phyloP scores from a whole-genome alignment of 768 basidiomycete species.

The Mycena polygramma region DNA sequence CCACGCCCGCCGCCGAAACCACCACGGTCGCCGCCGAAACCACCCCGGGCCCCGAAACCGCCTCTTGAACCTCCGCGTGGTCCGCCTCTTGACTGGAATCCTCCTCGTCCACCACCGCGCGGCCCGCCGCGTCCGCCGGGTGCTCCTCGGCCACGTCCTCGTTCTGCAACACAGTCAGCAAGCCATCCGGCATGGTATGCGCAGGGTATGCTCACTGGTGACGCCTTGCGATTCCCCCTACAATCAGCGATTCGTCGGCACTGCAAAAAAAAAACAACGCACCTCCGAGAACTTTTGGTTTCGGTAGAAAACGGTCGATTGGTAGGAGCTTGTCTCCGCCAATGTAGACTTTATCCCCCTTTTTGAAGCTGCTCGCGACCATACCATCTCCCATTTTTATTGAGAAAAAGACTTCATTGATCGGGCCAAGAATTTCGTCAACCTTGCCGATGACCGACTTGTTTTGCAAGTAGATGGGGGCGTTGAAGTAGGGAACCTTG shows the following conservation, averaged over 20 bases:
- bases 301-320: constrained; percentile 96
- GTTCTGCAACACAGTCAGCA: constrained; percentile 47
- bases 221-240: constrained; percentile 52
- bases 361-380: constrained; percentile 95
- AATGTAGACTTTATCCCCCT: constrained; percentile 98
- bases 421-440: constrained; percentile 99
- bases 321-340: constrained; percentile 97
- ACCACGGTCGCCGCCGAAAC: background rate
- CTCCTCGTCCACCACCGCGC: constrained; percentile 40
- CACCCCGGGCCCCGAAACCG: background rate
- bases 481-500: constrained; percentile 99
- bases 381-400: constrained; percentile 98
- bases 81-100: constrained; percentile 42
- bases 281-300: constrained; percentile 88
- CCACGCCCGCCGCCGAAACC: no score
- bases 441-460: constrained; percentile 97
- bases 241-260: constrained; percentile 5
- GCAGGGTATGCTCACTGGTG: constrained; percentile 55
- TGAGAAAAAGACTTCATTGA: constrained; percentile 98
- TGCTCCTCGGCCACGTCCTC: constrained; percentile 55
- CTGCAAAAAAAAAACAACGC: constrained; percentile 36
- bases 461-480: constrained; percentile 97
- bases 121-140: constrained; percentile 51
- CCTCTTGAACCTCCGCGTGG: constrained; percentile 30
- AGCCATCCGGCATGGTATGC: constrained; percentile 5